A percentile compares a stretch with the other conserved stretches of the same genome.
Conservation (phyloP, 2,329 filamentous ascomycete species). For the Dactylellina parvicollis region DNA sequence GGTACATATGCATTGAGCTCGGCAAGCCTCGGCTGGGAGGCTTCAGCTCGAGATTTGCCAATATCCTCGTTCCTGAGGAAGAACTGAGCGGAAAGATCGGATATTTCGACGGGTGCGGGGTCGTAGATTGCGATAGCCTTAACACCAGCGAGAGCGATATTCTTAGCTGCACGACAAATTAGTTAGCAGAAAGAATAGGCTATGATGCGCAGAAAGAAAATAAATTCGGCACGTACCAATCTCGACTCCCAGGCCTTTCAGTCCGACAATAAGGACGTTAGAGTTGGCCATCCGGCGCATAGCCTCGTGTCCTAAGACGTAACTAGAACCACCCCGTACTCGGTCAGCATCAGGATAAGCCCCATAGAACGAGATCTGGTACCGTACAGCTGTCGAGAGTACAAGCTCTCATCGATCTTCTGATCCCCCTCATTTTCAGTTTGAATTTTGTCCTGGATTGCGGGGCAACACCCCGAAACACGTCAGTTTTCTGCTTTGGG, state of each 20-base stretch:
- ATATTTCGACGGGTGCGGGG: slow-evolving; percentile 80
- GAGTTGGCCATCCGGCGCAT: slow-evolving; percentile 99
- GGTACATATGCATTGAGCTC: slow-evolving; percentile 98
- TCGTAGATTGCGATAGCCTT: slow-evolving; percentile 96
- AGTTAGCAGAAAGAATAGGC: slow-evolving; percentile 3
- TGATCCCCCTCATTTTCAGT: slow-evolving; percentile 47
- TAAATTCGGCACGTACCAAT: slow-evolving; percentile 67
- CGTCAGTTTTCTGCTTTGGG: slow-evolving; percentile 39
- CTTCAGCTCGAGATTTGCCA: slow-evolving; percentile 86
- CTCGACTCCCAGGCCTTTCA: slow-evolving; percentile 95
- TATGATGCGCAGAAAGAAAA: not conserved
- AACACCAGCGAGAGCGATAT: slow-evolving; percentile 95
- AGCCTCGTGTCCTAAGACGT: slow-evolving; percentile 78
- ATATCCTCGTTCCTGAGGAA: slow-evolving; percentile 89
- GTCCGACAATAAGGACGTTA: slow-evolving; percentile 88
- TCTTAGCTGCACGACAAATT: slow-evolving; percentile 76
- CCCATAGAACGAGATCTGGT: slow-evolving; percentile 59
- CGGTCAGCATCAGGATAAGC: slow-evolving; percentile 27
- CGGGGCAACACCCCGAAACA: slow-evolving; percentile 50
- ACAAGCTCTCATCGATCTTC: slow-evolving; percentile 75
- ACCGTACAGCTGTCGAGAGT: slow-evolving; percentile 78
- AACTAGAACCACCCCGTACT: slow-evolving; percentile 60
- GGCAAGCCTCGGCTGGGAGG: slow-evolving; percentile 86
- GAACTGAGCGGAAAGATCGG: slow-evolving; percentile 96
- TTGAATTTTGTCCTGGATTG: slow-evolving; percentile 53